Evolutionary conservation across 768 basidiomycete species (phyloP), one percentile per base, ranked within the genome.

Genomic region (Lanmaoa rubissima): DNA sequence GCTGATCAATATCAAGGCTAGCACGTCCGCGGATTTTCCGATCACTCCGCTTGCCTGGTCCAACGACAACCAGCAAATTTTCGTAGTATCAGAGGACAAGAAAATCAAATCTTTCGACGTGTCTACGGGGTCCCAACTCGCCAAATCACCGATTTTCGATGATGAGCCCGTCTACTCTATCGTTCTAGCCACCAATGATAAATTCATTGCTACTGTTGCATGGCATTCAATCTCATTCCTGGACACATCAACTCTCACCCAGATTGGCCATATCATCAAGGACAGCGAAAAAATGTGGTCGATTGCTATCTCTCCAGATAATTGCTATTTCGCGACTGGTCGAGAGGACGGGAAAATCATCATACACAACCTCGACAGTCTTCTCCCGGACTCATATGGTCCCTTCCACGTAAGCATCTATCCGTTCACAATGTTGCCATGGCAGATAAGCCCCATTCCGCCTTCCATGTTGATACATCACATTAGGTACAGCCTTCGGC

Each of bases 11-110:
- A 40, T 40, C 40, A 6, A 40, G 2, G 12, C 11, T 2, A 3
- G 1, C 11, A 19, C n/a, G 11, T 2, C n/a, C 11, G 19, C 40
- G 3, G 0, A 1, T 1, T 5, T 0, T 4, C 4, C n/a, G 19
- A 12, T 11, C n/a, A 40, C n/a, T 4, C 40, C n/a, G 8, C 40
- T 40, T 12, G 40, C 40, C 12, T 40, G 40, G 40, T 40, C 40
- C 4, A 1, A 11, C 2, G 40, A 40, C 4, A n/a, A 11, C 2
- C 40, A 6, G 5, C 40, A 12, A 12, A 12, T 40, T 19, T 40
- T 40, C 1, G 5, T 11, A 0, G n/a, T 11, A 19, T 40, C 39
- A 1, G 10, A 11, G 0, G 17, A 40, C 39, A 11, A 40, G 9
- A 40, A 11, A 10, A 11, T 40, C 39, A 40, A 11, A 10, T 11